Evolutionary conservation across 129 eudicot species (phyloP), one percentile per base, ranked within the genome.

Genomic region (Deinandra increscens): DNA sequence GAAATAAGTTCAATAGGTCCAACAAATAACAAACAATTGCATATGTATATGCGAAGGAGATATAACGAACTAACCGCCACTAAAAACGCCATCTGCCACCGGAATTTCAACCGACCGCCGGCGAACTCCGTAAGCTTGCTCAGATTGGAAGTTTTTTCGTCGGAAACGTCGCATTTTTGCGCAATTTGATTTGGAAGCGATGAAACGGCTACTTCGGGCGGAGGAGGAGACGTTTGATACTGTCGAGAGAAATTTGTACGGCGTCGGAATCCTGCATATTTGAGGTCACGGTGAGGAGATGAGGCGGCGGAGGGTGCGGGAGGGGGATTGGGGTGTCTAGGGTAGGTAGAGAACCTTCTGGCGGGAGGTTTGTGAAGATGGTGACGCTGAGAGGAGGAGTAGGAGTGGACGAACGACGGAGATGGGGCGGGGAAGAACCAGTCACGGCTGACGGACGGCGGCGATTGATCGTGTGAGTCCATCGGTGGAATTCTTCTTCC

Each of bases 401-500:
- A 20, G 8, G 84, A 69, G 72, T 75, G 82, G 45, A 70, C n/a
- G 84, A 83, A 84, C 15, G 90, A 80, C 19, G 83, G 81, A 0
- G 90, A 78, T 6, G 81, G 81, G 9, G 91, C 84, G 6, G 91
- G 96, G 73, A 83, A 88, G 22, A 88, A 76, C 96, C 96, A 88
- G 87, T 87, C 95, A 13, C 95, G 76, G 71, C 80, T 82, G 68
- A 73, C 73, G 41, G 78, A 77, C 71, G 71, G 70, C 38, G 81
- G 46, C 14, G 75, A 64, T 73, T 76, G 7, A 12, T 44, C 72
- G 31, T 73, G 66, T 6, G 80, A 77, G 69, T 77, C 66, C 78
- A 84, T 59, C 68, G 82, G 73, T 29, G 73, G 20, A 36, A 33
- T 8, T n/a, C n/a, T n/a, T n/a, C n/a, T n/a, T 44, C n/a, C 64